phyloP scores from a whole-genome alignment of 225 moss, liverwort and hornwort species.

The Lunularia cruciata region DNA sequence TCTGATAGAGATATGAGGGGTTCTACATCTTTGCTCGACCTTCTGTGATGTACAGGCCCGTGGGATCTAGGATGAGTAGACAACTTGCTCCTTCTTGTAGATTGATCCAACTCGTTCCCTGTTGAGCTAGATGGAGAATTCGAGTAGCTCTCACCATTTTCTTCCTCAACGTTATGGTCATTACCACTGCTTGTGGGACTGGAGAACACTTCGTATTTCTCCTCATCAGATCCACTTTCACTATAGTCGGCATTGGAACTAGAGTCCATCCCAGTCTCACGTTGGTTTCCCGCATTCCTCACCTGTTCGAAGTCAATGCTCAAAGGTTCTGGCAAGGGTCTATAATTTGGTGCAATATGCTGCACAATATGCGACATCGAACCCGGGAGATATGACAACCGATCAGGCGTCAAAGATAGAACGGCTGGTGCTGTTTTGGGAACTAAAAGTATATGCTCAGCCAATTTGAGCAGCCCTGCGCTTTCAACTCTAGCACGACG shows the following conservation, averaged over 20 bases:
- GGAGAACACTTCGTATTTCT: conserved; percentile 40
- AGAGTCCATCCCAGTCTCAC: conserved; percentile 19
- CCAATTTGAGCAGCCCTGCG: conserved; percentile 49
- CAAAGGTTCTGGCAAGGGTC: conserved; percentile 65
- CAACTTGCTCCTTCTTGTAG: conserved; percentile 19
- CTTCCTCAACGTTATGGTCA: conserved; percentile 50
- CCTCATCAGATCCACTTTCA: conserved; percentile 53
- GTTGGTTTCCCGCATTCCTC: conserved; percentile 28
- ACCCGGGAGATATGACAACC: conserved; percentile 79
- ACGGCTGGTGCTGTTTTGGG: conserved; percentile 72
- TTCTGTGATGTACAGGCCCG: conserved; percentile 7
- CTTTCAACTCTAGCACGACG: conserved; percentile 6
- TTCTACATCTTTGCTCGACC: conserved; percentile 24
- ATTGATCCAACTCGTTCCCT: conserved; percentile 35
- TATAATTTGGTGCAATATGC: conserved; percentile 89
- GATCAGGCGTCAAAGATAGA: conserved; percentile 74
- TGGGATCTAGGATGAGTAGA: conserved; percentile 2
- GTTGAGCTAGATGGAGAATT: conserved; percentile 50
- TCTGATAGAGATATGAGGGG: conserved; percentile 47
- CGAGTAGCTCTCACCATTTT: conserved; percentile 50
- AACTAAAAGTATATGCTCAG: conserved; percentile 63
- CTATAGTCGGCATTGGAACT: conserved; percentile 51
- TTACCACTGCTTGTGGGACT: conserved; percentile 48
- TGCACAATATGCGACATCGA: conserved; percentile 98
- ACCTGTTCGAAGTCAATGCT: conserved; percentile 48